Base-by-base conservation (phyloP, 257 asterid genomes). In the Echites panduratus region DNA sequence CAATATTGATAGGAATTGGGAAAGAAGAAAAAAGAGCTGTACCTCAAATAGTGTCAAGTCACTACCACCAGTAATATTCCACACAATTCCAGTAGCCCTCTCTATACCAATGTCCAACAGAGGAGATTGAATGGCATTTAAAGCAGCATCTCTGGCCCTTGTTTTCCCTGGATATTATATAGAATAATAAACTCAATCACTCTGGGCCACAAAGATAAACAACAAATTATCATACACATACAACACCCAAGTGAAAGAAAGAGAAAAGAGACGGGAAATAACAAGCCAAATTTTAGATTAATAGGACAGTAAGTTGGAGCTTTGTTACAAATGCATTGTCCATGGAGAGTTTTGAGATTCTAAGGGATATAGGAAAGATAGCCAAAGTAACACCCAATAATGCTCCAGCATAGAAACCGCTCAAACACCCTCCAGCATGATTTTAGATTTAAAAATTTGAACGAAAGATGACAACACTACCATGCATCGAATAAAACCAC, bases 81-180 rank as follows among this genome's bases (percentile, higher is more conserved):
- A 93, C 81, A 93, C 98, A 81, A 93, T 91, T 64, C 98, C 98
- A 45, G 97, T 90, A 70, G 98, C 98, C 75, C 96, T 88, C 84
- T 93, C 96, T 66, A 93, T 93, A 67, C 97, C 97, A 35, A 91
- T 86, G 78, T 91, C 98, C 75, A 93, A 73, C 74, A 93, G 81
- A 77, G 98, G 98, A 77, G 97, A 90, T 74, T 89, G 97, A 75
- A 88, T 86, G 71, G 97, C 97, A 75, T 93, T 90, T 77, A 90
- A 73, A 0, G 98, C 98, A 59, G 96, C 97, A 84, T 93, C 98
- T 80, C 97, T 87, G 16, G 98, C 98, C 81, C 97, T 87, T 54
- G 87, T 87, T 82, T 89, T 93, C 75, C 98, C 98, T 95, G 97
- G 64, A 85, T 50, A 73, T 50, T 58, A 40, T 41, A 50, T 17